These are phyloP conservation scores for Abelmoschus esculentus DNA, from an alignment of 345 rosid genomes.

Conservation along the genomic window DNA sequence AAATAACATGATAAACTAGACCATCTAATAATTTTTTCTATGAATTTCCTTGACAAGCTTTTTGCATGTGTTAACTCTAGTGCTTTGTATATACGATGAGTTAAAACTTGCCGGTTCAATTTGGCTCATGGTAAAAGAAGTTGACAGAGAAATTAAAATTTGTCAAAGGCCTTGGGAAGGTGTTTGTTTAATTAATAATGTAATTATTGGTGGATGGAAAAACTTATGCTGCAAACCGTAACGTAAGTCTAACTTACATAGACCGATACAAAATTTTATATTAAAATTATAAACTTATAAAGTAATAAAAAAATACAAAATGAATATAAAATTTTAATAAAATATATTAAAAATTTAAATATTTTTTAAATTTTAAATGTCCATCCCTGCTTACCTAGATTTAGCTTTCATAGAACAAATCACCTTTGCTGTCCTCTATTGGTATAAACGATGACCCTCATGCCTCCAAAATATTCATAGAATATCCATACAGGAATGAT, in stretches of 20 bases:
- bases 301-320: too few species aligned
- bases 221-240: background rate
- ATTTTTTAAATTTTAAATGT: too few species aligned
- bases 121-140: too few species aligned
- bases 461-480: background rate
- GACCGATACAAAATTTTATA: too few species aligned
- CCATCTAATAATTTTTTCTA: background rate
- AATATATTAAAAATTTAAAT: too few species aligned
- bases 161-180: too few species aligned
- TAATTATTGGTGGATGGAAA: background rate
- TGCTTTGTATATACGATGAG: background rate
- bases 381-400: background rate
- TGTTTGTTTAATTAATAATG: too few species aligned
- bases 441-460: background rate
- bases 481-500: background rate
- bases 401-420: background rate
- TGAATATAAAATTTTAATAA: too few species aligned
- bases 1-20: too few species aligned
- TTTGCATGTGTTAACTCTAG: background rate
- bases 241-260: background rate
- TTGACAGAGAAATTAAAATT: too few species aligned
- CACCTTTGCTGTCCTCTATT: background rate
- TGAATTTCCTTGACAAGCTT: background rate
- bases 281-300: too few species aligned
- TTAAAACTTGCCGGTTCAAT: background rate